These are phyloP conservation scores for Globisporangium orthogonon DNA, from an alignment of 352 stramenopile species.

Conservation along the genomic window DNA sequence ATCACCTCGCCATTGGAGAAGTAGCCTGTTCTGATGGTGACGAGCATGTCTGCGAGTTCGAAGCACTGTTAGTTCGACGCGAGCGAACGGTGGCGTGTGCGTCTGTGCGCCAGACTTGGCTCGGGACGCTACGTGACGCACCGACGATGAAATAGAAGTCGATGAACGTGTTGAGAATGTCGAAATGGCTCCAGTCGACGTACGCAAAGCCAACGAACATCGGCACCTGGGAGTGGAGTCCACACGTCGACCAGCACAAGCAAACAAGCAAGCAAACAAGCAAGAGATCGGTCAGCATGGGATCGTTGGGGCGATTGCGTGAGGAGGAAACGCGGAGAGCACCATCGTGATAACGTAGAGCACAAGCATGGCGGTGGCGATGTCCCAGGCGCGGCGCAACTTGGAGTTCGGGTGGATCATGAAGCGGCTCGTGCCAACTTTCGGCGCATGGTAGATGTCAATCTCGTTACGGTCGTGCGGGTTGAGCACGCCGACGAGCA, in stretches of 20 bases:
- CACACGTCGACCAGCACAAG: too few species aligned
- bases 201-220: conserved; percentile 67
- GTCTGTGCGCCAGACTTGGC: too few species aligned
- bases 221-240: conserved; percentile 17
- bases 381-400: conserved; percentile 61
- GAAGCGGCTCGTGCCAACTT: conserved; percentile 39
- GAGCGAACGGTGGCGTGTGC: not conserved
- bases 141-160: conserved; percentile 75
- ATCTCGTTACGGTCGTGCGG: conserved; percentile 35
- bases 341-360: conserved; percentile 76
- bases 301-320: not conserved
- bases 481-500: conserved; percentile 24
- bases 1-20: conserved; percentile 72
- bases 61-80: not conserved
- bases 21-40: conserved; percentile 75
- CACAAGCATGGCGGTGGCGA: conserved; percentile 59
- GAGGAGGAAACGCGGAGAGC: not conserved
- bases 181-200: conserved; percentile 47
- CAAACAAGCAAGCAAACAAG: not conserved
- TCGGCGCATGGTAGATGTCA: conserved; percentile 76
- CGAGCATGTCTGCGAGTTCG: conserved; percentile 50
- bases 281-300: not conserved
- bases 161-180: conserved; percentile 57
- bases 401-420: conserved; percentile 84
- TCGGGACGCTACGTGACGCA: conserved; percentile 10